Conservation (phyloP, 2,329 filamentous ascomycete species). For the Fusarium illudens region DNA sequence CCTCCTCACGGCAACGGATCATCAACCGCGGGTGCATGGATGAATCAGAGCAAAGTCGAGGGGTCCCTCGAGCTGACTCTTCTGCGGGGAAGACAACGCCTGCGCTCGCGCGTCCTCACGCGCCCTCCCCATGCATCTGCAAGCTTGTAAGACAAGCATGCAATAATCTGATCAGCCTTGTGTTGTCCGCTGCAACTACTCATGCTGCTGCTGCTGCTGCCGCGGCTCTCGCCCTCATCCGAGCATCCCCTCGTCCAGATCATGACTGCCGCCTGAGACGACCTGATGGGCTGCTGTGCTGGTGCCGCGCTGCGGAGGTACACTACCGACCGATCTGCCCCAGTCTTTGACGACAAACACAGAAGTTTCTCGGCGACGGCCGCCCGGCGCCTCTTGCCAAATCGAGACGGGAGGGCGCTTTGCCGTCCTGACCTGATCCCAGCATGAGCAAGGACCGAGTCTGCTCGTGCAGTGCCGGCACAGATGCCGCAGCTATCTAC, state of each 20-base stretch:
- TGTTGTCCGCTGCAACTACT: not conserved
- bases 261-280: conserved; percentile 2
- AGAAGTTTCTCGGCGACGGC: conserved; percentile 24
- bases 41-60: conserved; percentile 1
- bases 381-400: conserved; percentile 28
- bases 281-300: conserved; percentile 6
- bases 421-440: conserved; percentile 8
- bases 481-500: not conserved
- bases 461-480: conserved; percentile 3
- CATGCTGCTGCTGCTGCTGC: not conserved
- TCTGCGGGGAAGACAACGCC: conserved; percentile 3
- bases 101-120: not conserved
- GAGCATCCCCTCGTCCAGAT: not conserved
- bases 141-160: conserved; percentile 1
- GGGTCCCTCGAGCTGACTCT: not conserved
- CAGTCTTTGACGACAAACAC: conserved; percentile 8
- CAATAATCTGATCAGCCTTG: conserved; percentile 8
- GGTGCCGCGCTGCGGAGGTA: not conserved
- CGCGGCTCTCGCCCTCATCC: not conserved
- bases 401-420: conserved; percentile 7
- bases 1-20: not conserved
- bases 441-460: not conserved
- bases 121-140: not conserved
- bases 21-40: conserved; percentile 1
- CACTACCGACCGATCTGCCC: not conserved